Conservation (phyloP, 2,329 filamentous ascomycete species). For the Aspergillus fijiensis region DNA sequence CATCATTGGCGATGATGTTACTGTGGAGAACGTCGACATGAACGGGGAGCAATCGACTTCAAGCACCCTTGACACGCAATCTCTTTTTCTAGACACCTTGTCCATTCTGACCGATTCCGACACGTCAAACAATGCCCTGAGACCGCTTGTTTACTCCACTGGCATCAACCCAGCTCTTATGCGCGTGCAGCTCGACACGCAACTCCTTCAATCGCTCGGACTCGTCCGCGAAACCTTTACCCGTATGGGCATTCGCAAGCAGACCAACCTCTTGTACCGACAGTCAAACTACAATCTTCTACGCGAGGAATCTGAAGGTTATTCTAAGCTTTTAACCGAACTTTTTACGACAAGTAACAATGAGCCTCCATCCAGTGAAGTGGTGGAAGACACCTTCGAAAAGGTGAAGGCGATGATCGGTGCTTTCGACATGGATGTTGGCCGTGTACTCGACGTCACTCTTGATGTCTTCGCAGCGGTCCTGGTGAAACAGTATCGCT, state of each 20-base stretch:
- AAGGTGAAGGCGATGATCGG: conserved; percentile 92
- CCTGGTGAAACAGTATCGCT: conserved; percentile 86
- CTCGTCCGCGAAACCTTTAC: conserved; percentile 83
- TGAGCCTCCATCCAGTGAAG: conserved; percentile 69
- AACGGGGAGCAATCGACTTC: conserved; percentile 46
- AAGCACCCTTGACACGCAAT: conserved; percentile 58
- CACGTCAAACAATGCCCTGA: conserved; percentile 57
- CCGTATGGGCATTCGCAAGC: conserved; percentile 79
- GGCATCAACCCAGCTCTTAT: conserved; percentile 70
- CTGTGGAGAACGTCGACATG: conserved; percentile 49
- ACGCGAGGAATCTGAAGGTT: conserved; percentile 93
- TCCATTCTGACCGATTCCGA: conserved; percentile 76
- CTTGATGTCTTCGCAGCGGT: conserved; percentile 93
- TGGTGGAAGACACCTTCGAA: conserved; percentile 83
- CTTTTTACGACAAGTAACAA: conserved; percentile 84
- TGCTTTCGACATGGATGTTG: conserved; percentile 95
- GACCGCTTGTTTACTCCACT: conserved; percentile 69
- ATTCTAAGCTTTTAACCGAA: conserved; percentile 93
- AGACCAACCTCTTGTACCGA: conserved; percentile 89
- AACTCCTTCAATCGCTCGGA: conserved; percentile 71
- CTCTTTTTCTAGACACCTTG: conserved; percentile 78
- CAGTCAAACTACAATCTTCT: conserved; percentile 96
- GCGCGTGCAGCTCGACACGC: conserved; percentile 78
- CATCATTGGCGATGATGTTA: conserved; percentile 62
- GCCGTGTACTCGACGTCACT: conserved; percentile 88